These are phyloP conservation scores for Serendipita sp. DNA, from an alignment of 768 basidiomycete species.

Conservation along the genomic window DNA sequence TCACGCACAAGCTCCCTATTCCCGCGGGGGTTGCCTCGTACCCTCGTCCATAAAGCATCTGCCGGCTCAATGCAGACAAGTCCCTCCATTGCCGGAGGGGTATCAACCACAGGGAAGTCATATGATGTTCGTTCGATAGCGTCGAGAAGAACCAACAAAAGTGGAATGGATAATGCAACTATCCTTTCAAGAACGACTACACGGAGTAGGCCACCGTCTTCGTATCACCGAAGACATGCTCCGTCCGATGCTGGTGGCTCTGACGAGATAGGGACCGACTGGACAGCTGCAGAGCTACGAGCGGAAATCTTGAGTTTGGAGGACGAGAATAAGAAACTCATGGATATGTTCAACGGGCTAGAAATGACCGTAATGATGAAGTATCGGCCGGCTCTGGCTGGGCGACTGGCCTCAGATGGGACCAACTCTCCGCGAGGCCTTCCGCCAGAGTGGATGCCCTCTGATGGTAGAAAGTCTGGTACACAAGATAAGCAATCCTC, in stretches of 20 bases:
- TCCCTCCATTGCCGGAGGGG: conserved; percentile 8
- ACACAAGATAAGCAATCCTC: not conserved
- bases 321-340: conserved; percentile 10
- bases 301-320: conserved; percentile 12
- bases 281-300: conserved; percentile 10
- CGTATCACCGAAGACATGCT: conserved; percentile 9
- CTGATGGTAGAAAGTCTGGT: not conserved
- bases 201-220: conserved; percentile 11
- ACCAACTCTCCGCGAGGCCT: not conserved
- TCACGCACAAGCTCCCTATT: conserved; percentile 7
- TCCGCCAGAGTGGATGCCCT: not conserved
- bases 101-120: not conserved
- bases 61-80: conserved; percentile 8
- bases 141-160: conserved; percentile 9
- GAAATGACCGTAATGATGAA: conserved; percentile 10
- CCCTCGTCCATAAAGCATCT: conserved; percentile 1
- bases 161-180: conserved; percentile 5
- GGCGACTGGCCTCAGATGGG: not conserved
- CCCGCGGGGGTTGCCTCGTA: conserved; percentile 5
- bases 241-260: conserved; percentile 1
- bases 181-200: conserved; percentile 5
- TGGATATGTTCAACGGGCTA: conserved; percentile 13
- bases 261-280: conserved; percentile 4
- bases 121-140: conserved; percentile 11
- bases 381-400: not conserved